phyloP scores from a whole-genome alignment of 352 stramenopile genomes.

The Phytophthora pini region DNA sequence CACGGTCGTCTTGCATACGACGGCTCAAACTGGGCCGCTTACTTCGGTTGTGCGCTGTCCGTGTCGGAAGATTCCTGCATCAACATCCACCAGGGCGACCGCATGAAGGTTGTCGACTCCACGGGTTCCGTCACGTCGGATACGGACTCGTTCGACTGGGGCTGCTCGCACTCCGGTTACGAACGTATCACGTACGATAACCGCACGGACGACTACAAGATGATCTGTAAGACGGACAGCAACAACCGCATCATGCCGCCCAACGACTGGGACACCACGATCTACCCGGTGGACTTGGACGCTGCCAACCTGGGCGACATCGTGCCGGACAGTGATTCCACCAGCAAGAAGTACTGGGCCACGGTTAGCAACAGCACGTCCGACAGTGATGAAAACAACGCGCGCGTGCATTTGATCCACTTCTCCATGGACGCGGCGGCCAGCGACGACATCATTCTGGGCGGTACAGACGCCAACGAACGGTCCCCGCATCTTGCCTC shows the following conservation, averaged over 20 bases:
- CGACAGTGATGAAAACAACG: constrained; percentile 34
- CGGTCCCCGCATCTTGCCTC: constrained; percentile 50
- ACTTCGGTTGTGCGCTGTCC: constrained; percentile 62
- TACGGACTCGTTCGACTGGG: constrained; percentile 55
- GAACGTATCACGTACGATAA: constrained; percentile 65
- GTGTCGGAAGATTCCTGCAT: constrained; percentile 58
- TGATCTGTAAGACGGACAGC: constrained; percentile 71
- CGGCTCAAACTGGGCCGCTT: constrained; percentile 63
- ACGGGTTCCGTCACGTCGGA: constrained; percentile 43
- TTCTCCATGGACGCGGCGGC: constrained; percentile 51
- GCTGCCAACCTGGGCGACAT: constrained; percentile 62
- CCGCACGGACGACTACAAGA: constrained; percentile 46
- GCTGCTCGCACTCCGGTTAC: constrained; percentile 67
- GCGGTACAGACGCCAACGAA: constrained; percentile 54
- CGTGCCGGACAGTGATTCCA: constrained; percentile 35
- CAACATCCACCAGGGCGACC: constrained; percentile 72
- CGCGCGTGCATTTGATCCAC: constrained; percentile 62
- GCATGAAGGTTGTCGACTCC: constrained; percentile 62
- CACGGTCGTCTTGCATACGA: constrained; percentile 64
- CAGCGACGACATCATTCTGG: constrained; percentile 56
- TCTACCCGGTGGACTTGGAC: constrained; percentile 59
- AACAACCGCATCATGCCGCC: constrained; percentile 75
- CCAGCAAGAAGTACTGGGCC: constrained; percentile 55
- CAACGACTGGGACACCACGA: constrained; percentile 49
- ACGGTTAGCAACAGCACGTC: constrained; percentile 52